Conservation (phyloP, 257 asterid genomes). For the Jacaranda copaia region DNA sequence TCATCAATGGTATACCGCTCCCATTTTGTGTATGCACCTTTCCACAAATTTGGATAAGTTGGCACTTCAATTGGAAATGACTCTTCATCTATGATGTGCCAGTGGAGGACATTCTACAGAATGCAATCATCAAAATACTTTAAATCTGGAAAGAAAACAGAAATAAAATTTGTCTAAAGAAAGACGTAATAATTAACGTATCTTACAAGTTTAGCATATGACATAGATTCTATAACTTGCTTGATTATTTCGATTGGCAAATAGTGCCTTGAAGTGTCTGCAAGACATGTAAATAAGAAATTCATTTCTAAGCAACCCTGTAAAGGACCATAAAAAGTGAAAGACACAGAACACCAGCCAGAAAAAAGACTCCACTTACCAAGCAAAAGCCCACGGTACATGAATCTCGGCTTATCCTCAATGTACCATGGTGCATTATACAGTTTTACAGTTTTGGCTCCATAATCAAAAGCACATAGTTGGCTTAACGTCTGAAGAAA, state of each 20-base stretch:
- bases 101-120: constrained; percentile 93
- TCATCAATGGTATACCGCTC: constrained; percentile 90
- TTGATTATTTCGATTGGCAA: constrained; percentile 79
- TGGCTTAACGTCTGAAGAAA: constrained; percentile 83
- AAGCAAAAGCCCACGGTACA: constrained; percentile 80
- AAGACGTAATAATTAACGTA: constrained; percentile 33
- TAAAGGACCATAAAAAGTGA: constrained; percentile 14
- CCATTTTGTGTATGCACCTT: constrained; percentile 88
- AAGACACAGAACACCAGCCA: constrained; percentile 25
- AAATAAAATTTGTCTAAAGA: constrained; percentile 28
- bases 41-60: constrained; percentile 86
- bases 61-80: constrained; percentile 98
- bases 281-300: constrained; percentile 36
- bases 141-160: constrained; percentile 11
- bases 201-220: constrained; percentile 96
- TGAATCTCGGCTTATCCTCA: constrained; percentile 88
- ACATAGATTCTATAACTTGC: constrained; percentile 91
- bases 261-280: constrained; percentile 95
- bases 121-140: constrained; percentile 50
- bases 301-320: constrained; percentile 21
- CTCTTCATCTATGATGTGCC: constrained; percentile 98
- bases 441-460: constrained; percentile 69
- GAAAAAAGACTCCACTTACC: constrained; percentile 54
- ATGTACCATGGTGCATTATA: constrained; percentile 89
- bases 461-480: constrained; percentile 79